Conservation (phyloP, 768 basidiomycete genomes). For the Hericium alpestre region DNA sequence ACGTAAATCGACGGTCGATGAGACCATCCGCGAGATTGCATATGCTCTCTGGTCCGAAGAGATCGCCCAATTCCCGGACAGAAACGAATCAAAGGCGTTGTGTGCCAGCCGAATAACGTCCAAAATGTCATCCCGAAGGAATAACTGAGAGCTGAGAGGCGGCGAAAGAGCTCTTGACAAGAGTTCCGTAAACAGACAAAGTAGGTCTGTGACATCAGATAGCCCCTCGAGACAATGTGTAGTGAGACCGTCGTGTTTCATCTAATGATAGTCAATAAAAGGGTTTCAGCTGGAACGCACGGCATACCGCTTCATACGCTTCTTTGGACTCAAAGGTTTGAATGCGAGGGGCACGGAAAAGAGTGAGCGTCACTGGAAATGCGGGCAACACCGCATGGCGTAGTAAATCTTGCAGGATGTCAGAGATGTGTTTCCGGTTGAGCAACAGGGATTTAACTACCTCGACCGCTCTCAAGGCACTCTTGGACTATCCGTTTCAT, state of each 20-base stretch:
- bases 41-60: conserved; percentile 25
- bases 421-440: conserved; percentile 5
- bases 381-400: neutral
- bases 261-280: neutral
- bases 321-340: neutral
- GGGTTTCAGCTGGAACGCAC: neutral
- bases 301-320: neutral
- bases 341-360: neutral
- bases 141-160: conserved; percentile 35
- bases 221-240: conserved; percentile 20
- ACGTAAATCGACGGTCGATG: conserved; percentile 11
- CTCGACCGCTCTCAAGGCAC: conserved; percentile 30
- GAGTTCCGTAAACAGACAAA: conserved; percentile 36
- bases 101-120: conserved; percentile 29
- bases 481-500: conserved; percentile 25
- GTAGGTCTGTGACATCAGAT: conserved; percentile 35
- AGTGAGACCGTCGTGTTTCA: neutral
- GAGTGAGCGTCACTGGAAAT: neutral
- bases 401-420: neutral
- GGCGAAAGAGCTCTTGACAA: conserved; percentile 32
- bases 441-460: conserved; percentile 21
- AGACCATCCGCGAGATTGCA: conserved; percentile 31
- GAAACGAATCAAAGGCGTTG: conserved; percentile 32
- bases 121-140: conserved; percentile 38
- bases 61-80: conserved; percentile 28